Conservation (phyloP, 2,329 filamentous ascomycete species). For the Diaporthe velutina region DNA sequence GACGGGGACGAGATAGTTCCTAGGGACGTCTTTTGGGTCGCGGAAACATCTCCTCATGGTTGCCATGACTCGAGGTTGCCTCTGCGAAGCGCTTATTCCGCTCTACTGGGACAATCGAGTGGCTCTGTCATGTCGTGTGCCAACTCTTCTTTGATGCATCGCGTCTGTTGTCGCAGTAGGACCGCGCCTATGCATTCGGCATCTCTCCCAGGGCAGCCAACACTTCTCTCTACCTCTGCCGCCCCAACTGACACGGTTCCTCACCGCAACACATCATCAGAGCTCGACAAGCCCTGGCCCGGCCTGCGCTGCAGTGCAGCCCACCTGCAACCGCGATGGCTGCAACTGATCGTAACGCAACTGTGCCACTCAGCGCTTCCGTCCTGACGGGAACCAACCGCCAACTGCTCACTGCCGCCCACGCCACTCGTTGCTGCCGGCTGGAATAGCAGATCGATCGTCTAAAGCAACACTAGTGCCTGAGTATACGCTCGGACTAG, state of each 20-base stretch:
- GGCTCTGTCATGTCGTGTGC: background rate
- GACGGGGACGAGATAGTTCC: background rate
- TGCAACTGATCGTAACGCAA: constrained; percentile 17
- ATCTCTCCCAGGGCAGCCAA: background rate
- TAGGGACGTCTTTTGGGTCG: constrained; percentile 6
- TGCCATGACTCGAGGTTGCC: constrained; percentile 2
- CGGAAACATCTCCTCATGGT: background rate
- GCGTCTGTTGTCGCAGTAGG: constrained; percentile 24
- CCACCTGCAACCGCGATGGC: constrained; percentile 15
- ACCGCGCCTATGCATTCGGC: constrained; percentile 13
- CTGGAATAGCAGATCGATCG: background rate
- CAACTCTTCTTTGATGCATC: background rate
- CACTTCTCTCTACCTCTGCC: background rate
- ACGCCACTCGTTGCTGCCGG: background rate
- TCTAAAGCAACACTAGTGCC: background rate
- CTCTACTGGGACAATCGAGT: constrained; percentile 22
- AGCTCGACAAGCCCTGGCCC: background rate
- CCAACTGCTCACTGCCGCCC: constrained; percentile 23
- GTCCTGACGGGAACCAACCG: constrained; percentile 30
- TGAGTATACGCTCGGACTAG: background rate
- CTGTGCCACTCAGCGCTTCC: constrained; percentile 35
- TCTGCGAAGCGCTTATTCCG: constrained; percentile 34
- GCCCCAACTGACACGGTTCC: background rate
- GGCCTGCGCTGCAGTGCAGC: background rate
- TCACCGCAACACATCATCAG: background rate